These are phyloP conservation scores for Cystofilobasidium bisporidii DNA, from an alignment of 768 basidiomycete genomes.

Conservation along the genomic window DNA sequence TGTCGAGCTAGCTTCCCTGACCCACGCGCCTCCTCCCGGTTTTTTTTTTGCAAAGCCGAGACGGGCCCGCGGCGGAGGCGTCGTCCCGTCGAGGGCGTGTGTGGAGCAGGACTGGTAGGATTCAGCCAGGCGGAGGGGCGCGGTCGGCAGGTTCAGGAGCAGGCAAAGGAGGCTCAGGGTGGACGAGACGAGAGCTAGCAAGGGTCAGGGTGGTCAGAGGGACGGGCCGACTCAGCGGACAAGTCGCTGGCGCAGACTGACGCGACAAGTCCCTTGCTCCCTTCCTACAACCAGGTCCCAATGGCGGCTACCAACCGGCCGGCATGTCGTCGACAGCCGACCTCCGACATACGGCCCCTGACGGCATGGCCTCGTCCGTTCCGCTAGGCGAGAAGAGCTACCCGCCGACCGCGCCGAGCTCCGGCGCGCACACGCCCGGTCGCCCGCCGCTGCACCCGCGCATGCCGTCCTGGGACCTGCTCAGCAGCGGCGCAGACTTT, in stretches of 20 bases:
- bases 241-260: not conserved
- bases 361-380: not conserved
- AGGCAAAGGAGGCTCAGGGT: too few species aligned
- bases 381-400: not conserved
- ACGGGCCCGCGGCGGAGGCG: not conserved
- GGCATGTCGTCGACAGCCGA: not conserved
- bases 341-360: not conserved
- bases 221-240: not conserved
- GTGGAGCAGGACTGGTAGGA: too few species aligned
- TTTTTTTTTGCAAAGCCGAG: not conserved
- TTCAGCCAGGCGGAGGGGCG: too few species aligned
- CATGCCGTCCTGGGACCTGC: constrained; percentile 2
- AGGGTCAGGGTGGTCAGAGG: too few species aligned
- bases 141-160: too few species aligned
- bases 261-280: not conserved
- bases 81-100: not conserved
- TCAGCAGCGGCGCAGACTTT: constrained; percentile 3
- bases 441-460: too few species aligned
- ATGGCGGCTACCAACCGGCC: not conserved
- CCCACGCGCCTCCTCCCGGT: not conserved
- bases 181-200: too few species aligned
- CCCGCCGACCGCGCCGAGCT: not conserved
- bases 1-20: too few species aligned
- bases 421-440: not conserved
- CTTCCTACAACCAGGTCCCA: not conserved